phyloP scores from a whole-genome alignment of 2,329 filamentous ascomycete species.

The Endoconidiophora laricicola region DNA sequence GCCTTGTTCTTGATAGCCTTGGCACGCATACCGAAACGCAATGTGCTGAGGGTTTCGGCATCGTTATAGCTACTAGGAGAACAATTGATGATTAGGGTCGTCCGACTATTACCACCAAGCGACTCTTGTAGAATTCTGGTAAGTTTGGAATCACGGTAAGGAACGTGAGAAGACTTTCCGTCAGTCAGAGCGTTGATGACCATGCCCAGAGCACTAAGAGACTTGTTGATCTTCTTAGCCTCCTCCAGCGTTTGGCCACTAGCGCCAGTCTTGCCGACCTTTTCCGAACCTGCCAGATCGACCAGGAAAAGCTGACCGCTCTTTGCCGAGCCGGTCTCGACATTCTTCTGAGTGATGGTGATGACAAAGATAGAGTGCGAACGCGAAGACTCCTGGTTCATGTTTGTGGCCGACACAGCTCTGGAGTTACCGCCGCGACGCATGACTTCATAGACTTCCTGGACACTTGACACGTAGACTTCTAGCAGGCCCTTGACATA shows the following conservation, averaged over 20 bases:
- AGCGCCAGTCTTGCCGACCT: constrained; percentile 95
- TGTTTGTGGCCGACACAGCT: constrained; percentile 92
- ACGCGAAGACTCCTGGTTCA: constrained; percentile 96
- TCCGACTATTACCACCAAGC: constrained; percentile 90
- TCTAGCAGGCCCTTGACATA: constrained; percentile 93
- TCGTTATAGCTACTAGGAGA: constrained; percentile 99
- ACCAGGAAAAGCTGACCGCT: constrained; percentile 94
- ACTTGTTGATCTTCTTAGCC: constrained; percentile 99
- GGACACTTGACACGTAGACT: constrained; percentile 87
- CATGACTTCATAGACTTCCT: constrained; percentile 95
- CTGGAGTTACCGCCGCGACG: constrained; percentile 75
- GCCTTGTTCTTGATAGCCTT: constrained; percentile 99
- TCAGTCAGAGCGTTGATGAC: constrained; percentile 96
- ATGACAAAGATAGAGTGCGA: constrained; percentile 98
- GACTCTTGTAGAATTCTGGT: constrained; percentile 95
- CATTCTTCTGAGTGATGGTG: constrained; percentile 92
- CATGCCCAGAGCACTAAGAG: constrained; percentile 93
- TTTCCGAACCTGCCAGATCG: constrained; percentile 94
- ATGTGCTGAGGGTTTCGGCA: constrained; percentile 76
- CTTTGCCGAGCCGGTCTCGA: constrained; percentile 89
- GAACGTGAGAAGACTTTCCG: constrained; percentile 89
- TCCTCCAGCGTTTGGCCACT: constrained; percentile 95
- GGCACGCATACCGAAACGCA: constrained; percentile 87
- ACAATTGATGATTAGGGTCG: constrained; percentile 97
- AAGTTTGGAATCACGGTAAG: constrained; percentile 94